Evolutionary conservation across 176 grass and related monocot genomes (phyloP), one percentile per base, ranked within the genome.

Genomic region (Eremochloa ophiuroides): DNA sequence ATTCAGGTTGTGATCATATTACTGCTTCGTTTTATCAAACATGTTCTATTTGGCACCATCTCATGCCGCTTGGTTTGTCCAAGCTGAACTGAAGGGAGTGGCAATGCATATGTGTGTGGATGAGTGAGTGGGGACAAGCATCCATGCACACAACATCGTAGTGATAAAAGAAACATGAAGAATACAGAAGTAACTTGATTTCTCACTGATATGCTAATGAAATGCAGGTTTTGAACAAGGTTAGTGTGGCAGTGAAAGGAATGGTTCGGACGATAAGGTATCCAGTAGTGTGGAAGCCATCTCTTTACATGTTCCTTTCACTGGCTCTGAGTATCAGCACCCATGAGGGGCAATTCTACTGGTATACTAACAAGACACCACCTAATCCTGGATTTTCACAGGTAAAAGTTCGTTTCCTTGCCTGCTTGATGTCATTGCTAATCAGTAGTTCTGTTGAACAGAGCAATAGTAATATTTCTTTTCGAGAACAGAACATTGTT

Each of bases 281-380:
- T 76, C 85, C 95, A 38, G 83, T 87, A 34, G 90, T 97, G 74
- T 97, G 90, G 95, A 92, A 92, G 63, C 89, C 95, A 38, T 97
- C 95, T 37, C 79, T 94, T 30, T 97, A 94, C 76, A 97, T 97
- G 90, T 92, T 86, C 66, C 64, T 94, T 70, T 94, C 89, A 0
- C 50, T 97, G 83, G 90, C 95, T 50, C 83, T 94, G 50, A 94
- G 94, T 82, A 88, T 97, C 72, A 92, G 92, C 84, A 97, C 94
- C 20, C 92, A 94, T 26, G 94, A 97, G 73, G 95, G 92, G 39
- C 92, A 94, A 69, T 97, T 97, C 73, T 97, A 94, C 63, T 94
- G 92, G 95, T 94, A 94, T 50, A 97, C 90, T 44, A 91, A 92
- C 60, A 85, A 79, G 75, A 85, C 75, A 46, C 72, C 89, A 37